Percentiles rank a stretch among this genome's conserved stretches.
Evolutionary conservation across 495 filamentous ascomycete species (phyloP).

Genomic region (Penicillium steckii): DNA sequence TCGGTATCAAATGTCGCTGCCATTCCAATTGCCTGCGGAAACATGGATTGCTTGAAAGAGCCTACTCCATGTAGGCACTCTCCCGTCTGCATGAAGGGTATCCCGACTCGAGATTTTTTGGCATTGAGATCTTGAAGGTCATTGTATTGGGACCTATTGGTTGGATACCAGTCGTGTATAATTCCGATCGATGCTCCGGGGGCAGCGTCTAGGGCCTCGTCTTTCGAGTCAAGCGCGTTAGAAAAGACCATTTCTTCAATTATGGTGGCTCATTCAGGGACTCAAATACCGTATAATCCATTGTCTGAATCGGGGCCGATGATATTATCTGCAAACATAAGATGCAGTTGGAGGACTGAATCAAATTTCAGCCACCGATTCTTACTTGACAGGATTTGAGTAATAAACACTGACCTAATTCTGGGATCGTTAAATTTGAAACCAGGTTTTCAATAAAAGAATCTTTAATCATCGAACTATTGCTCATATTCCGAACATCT

Average conservation of each 20-base stretch:
- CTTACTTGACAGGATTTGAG: not conserved
- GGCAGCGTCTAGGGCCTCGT: slow-evolving; percentile 5
- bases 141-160: slow-evolving; percentile 10
- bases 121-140: slow-evolving; percentile 4
- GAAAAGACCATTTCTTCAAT: not conserved
- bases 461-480: not conserved
- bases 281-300: slow-evolving; percentile 38
- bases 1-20: slow-evolving; percentile 8
- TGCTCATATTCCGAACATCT: not conserved
- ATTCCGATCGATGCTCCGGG: slow-evolving; percentile 7
- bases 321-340: slow-evolving; percentile 44
- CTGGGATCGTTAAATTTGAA: slow-evolving; percentile 7
- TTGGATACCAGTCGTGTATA: slow-evolving; percentile 13
- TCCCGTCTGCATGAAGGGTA: slow-evolving; percentile 10
- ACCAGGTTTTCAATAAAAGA: slow-evolving; percentile 2
- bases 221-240: not conserved
- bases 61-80: slow-evolving; percentile 11
- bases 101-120: not conserved
- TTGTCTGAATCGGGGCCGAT: slow-evolving; percentile 39
- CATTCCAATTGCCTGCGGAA: slow-evolving; percentile 9
- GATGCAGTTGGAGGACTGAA: slow-evolving; percentile 38
- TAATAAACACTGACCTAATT: not conserved
- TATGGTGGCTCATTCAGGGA: not conserved
- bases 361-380: not conserved
- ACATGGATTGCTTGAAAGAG: slow-evolving; percentile 13